Conservation (phyloP, 2,329 filamentous ascomycete species). For the Fusarium tricinctum region DNA sequence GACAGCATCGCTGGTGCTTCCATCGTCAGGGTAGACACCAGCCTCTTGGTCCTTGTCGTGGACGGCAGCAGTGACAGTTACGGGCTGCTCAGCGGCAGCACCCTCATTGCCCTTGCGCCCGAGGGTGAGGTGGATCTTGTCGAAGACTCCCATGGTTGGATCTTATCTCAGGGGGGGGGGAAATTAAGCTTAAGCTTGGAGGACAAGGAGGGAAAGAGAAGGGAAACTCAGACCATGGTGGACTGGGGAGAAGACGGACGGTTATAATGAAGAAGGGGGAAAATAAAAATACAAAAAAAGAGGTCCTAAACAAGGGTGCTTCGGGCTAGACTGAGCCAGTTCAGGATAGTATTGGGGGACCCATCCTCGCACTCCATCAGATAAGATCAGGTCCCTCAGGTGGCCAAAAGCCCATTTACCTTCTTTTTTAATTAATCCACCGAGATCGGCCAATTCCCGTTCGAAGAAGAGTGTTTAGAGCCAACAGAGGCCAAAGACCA, state of each 20-base stretch:
- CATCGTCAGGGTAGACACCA: slow-evolving; percentile 25
- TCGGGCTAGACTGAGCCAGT: slow-evolving; percentile 19
- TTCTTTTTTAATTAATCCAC: slow-evolving; percentile 7
- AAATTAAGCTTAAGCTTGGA: slow-evolving; percentile 23
- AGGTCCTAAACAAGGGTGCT: slow-evolving; percentile 15
- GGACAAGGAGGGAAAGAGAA: slow-evolving; percentile 20
- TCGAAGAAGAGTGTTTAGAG: background rate
- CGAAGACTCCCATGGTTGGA: slow-evolving; percentile 38
- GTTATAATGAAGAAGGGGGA: slow-evolving; percentile 19
- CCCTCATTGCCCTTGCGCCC: slow-evolving; percentile 34
- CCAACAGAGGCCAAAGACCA: background rate
- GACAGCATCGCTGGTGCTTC: slow-evolving; percentile 28
- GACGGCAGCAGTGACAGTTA: slow-evolving; percentile 22
- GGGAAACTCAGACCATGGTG: background rate
- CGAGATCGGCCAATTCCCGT: slow-evolving; percentile 32
- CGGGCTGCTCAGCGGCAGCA: slow-evolving; percentile 21
- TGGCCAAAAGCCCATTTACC: slow-evolving; percentile 16
- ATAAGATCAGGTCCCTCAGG: slow-evolving; percentile 42
- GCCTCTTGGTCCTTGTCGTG: slow-evolving; percentile 40
- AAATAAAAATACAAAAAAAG: slow-evolving; percentile 14
- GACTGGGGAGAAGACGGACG: background rate
- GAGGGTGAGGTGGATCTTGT: slow-evolving; percentile 34
- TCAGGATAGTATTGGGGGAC: slow-evolving; percentile 12
- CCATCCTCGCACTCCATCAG: slow-evolving; percentile 41
- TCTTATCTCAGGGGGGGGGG: slow-evolving; percentile 10